Evolutionary conservation across 129 eudicot species (phyloP), one percentile per base, ranked within the genome.

Genomic region (Pseudognaphalium luteoalbum): DNA sequence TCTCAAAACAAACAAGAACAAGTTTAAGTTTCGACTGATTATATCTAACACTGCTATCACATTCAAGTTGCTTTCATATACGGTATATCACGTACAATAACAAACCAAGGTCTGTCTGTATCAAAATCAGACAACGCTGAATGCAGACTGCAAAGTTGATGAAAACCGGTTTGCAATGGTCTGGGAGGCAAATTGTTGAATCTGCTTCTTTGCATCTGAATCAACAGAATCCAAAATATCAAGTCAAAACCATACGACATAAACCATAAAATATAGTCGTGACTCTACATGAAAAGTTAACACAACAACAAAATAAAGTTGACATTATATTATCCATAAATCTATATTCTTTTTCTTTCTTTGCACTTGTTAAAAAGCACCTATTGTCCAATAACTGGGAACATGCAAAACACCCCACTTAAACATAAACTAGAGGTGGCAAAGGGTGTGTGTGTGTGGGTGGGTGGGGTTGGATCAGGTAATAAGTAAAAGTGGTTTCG

Each of bases 171-270:
- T 87, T 14, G 96, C 91, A 9, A 94, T 75, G 67, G 98, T 87
- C 88, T 91, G 96, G 16, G 98, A 84, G 69, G 98, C 98, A 89
- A 94, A 94, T 73, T 87, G 89, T 83, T 94, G 98, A 77, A 94
- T 83, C 96, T 94, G 98, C 87, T 94, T 94, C 96, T 94, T 94
- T 68, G 98, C 98, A 91, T 94, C 98, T 94, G 96, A 17, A 76
- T 61, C 35, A 63, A 64, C 61, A 81, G 15, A 42, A 73, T 73
- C 30, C 70, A 63, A 3, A 35, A 74, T 25, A 74, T 42, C 33
- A 75, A 47, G 14, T 32, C 11, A 32, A 47, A 33, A 4, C 62
- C 35, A 70, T 61, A 57, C 34, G 60, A 57, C 44, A 58, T 17
- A 20, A 9, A 69, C 72, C 25, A 58, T 6, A 19, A 69, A 11